Evolutionary conservation across 2,329 filamentous ascomycete species (phyloP), one percentile per base, ranked within the genome.

Genomic region (Epichloe uncinata): DNA sequence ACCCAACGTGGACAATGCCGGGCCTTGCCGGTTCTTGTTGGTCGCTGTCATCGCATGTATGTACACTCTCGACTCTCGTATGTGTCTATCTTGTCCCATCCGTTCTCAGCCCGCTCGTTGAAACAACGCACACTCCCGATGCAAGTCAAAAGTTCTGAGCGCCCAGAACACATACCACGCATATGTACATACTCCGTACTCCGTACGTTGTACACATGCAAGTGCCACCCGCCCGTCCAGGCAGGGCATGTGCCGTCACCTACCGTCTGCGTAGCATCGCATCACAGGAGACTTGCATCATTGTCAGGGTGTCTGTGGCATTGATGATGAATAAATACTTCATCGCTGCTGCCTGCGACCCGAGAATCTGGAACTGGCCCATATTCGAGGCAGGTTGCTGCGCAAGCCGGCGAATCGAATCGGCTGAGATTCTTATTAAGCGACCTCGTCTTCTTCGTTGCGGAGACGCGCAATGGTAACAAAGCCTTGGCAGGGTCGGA

Each of bases 331-430:
- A 35, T 4, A 26, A 8, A 11, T 20, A 11, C 13, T 15, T 30
- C 15, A 34, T 40, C 22, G 16, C 36, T 30, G 36, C 26, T 46
- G 36, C 48, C 42, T 35, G 26, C 22, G 42, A 42, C 48, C 48
- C 42, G 48, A 42, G n/a, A 44, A n/a, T 46, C 43, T 42, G 42
- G 48, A 37, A 13, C 45, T 18, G 36, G 35, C 42, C 38, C 42
- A 11, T 33, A 22, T 33, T n/a, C 33, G 8, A 38, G 15, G 26
- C 37, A 22, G 20, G 6, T 30, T 5, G 20, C 41, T 13, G 9
- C 13, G 11, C 6, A 16, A 13, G 40, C 18, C 5, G 20, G 11
- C n/a, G n/a, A 13, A 18, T 16, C 3, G 13, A 42, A 12, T 3
- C 26, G 26, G 26, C 2, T 2, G n/a, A n/a, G n/a, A n/a, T n/a